A percentile compares a stretch with the other conserved stretches of the same genome.
Evolutionary conservation across 805 yeast species (phyloP).

Genomic region (Kodamaea sagamina): DNA sequence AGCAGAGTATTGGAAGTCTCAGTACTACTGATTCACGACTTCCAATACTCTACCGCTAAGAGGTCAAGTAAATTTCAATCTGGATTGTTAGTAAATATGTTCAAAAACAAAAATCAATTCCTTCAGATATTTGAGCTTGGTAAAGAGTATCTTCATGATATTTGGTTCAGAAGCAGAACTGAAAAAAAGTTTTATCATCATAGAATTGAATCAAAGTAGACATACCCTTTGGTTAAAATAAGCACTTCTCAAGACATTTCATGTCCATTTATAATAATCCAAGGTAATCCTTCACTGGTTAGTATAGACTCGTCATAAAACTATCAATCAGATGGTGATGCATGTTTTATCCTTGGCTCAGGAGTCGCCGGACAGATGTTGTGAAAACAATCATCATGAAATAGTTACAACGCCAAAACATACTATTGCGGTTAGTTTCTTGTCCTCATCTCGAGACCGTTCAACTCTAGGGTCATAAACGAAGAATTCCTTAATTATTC

Average conservation of each 20-base stretch:
- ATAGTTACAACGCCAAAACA: constrained; percentile 6
- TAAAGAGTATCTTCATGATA: constrained; percentile 72
- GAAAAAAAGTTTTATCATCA: constrained; percentile 69
- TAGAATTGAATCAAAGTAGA: constrained; percentile 17
- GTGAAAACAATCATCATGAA: constrained; percentile 22
- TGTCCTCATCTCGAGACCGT: not conserved
- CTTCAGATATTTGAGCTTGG: constrained; percentile 59
- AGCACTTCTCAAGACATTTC: no score
- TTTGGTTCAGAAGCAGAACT: constrained; percentile 97
- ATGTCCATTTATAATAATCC: not conserved
- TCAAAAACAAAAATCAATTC: constrained; percentile 1
- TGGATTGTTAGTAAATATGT: constrained; percentile 3
- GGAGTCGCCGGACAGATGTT: constrained; percentile 49
- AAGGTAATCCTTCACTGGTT: not conserved
- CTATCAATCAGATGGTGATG: constrained; percentile 89
- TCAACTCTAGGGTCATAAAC: constrained; percentile 53
- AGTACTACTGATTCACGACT: no score
- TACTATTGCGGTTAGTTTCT: constrained; percentile 10
- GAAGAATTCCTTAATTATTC: constrained; percentile 69
- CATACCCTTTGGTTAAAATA: not conserved
- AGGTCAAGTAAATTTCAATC: not conserved
- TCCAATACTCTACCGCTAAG: not conserved
- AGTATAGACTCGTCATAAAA: not conserved
- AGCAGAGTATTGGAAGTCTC: not conserved
- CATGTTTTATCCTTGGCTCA: constrained; percentile 90